Conservation (phyloP, 2,329 filamentous ascomycete species). For the Cercospora beticola region DNA sequence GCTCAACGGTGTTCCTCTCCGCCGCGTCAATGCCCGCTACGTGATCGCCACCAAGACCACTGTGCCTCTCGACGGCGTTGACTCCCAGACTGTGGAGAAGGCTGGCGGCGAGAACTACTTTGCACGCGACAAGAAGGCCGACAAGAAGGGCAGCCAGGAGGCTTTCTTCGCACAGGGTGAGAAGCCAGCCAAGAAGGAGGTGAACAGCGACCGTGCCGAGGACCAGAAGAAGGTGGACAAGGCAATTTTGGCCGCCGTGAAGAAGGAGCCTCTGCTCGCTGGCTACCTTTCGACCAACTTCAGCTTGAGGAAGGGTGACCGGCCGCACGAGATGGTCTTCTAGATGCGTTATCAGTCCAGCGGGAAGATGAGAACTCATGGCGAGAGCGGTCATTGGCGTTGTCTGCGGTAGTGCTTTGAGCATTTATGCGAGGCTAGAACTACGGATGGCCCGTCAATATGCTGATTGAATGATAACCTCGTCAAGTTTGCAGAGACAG, state of each 20-base stretch:
- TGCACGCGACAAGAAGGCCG: constrained; percentile 87
- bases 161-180: constrained; percentile 99
- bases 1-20: constrained; percentile 98
- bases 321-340: constrained; percentile 99
- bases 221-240: constrained; percentile 99
- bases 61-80: constrained; percentile 80
- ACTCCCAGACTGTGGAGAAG: constrained; percentile 72
- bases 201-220: constrained; percentile 83
- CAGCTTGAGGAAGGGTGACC: constrained; percentile 98
- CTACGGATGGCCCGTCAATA: constrained; percentile 12
- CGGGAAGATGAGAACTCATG: constrained; percentile 23
- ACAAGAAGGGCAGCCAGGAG: constrained; percentile 89
- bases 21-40: constrained; percentile 88
- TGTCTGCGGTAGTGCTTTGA: constrained; percentile 22
- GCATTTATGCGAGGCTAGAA: constrained; percentile 13
- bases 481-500: constrained; percentile 16
- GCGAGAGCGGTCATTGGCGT: constrained; percentile 27
- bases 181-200: constrained; percentile 98
- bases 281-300: constrained; percentile 95
- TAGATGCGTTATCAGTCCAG: constrained; percentile 55
- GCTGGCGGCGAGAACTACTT: constrained; percentile 84
- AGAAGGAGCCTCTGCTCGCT: constrained; percentile 93
- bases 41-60: constrained; percentile 87
- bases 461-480: constrained; percentile 25
- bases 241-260: constrained; percentile 90